These are phyloP conservation scores for Daldinia bambusicola DNA, from an alignment of 495 filamentous ascomycete genomes.

Conservation along the genomic window DNA sequence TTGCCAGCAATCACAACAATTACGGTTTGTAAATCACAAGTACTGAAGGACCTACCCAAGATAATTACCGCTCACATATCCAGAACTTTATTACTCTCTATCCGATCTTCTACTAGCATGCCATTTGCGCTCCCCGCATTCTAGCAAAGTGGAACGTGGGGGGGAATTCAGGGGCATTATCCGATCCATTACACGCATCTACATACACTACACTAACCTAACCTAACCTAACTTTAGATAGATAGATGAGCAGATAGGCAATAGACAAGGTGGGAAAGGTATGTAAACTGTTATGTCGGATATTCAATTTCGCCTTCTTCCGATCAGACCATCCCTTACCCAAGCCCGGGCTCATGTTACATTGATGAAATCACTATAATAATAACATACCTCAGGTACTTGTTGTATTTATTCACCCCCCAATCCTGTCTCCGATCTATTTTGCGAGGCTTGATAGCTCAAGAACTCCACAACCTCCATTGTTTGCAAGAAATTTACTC, in stretches of 20 bases:
- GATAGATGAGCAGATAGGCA: too few species aligned
- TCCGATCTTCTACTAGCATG: too few species aligned
- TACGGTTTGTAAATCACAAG: too few species aligned
- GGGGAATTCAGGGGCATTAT: too few species aligned
- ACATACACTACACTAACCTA: not conserved
- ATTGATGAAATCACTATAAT: slow-evolving; percentile 21
- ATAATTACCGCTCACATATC: too few species aligned
- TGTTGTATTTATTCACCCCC: slow-evolving; percentile 2
- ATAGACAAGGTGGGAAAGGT: too few species aligned
- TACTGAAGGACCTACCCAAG: too few species aligned
- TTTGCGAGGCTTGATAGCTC: not conserved
- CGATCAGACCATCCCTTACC: slow-evolving; percentile 3
- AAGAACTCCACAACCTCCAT: slow-evolving; percentile 3
- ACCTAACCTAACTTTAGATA: too few species aligned
- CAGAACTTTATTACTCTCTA: too few species aligned
- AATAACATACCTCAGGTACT: not conserved
- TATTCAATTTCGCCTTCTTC: slow-evolving; percentile 25
- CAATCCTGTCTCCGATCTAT: slow-evolving; percentile 9
- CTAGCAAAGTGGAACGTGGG: too few species aligned
- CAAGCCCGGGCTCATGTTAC: slow-evolving; percentile 12
- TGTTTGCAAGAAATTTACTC: not conserved
- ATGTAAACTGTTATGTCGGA: slow-evolving; percentile 5
- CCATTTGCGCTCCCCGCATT: too few species aligned
- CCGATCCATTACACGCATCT: not conserved
- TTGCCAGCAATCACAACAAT: too few species aligned